Conservation (phyloP, 495 filamentous ascomycete species). For the Letharia columbiana region DNA sequence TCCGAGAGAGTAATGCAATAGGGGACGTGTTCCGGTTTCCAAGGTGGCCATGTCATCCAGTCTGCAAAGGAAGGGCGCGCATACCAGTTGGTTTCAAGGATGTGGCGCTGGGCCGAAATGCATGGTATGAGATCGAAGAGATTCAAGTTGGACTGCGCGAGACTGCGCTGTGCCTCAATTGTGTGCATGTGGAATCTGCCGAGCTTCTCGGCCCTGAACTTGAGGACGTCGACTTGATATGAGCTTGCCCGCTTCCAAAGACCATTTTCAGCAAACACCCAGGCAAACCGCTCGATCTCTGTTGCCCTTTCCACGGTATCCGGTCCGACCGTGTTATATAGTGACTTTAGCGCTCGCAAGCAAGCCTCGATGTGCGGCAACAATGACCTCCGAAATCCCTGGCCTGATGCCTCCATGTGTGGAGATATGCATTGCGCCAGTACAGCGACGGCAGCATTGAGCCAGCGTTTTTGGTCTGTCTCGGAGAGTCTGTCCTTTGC, state of each 20-base stretch:
- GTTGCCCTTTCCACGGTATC: not conserved
- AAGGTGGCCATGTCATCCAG: constrained; percentile 16
- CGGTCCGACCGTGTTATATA: constrained; percentile 2
- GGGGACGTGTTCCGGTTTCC: constrained; percentile 16
- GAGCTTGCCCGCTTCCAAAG: constrained; percentile 19
- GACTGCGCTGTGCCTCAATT: constrained; percentile 20
- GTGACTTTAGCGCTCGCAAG: constrained; percentile 14
- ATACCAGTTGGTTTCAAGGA: constrained; percentile 13
- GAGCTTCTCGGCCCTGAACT: constrained; percentile 19
- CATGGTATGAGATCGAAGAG: constrained; percentile 19
- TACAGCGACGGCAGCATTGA: constrained; percentile 10
- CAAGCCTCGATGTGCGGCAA: constrained; percentile 26
- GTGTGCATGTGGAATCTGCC: constrained; percentile 20
- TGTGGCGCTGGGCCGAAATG: constrained; percentile 12
- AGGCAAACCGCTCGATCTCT: constrained; percentile 18
- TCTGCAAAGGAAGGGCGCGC: constrained; percentile 11
- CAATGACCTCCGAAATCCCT: constrained; percentile 17
- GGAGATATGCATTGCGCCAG: constrained; percentile 24
- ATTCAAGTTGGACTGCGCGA: constrained; percentile 22
- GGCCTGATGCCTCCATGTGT: constrained; percentile 19
- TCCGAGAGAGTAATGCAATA: constrained; percentile 17
- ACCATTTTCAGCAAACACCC: constrained; percentile 17
- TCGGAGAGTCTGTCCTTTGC: constrained; percentile 23
- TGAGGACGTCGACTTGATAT: constrained; percentile 15
- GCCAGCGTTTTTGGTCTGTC: constrained; percentile 16